A percentile compares a stretch with the other conserved stretches of the same genome.
Conservation (phyloP, 75 land plant genomes). For the Adiantum capillusveneris region DNA sequence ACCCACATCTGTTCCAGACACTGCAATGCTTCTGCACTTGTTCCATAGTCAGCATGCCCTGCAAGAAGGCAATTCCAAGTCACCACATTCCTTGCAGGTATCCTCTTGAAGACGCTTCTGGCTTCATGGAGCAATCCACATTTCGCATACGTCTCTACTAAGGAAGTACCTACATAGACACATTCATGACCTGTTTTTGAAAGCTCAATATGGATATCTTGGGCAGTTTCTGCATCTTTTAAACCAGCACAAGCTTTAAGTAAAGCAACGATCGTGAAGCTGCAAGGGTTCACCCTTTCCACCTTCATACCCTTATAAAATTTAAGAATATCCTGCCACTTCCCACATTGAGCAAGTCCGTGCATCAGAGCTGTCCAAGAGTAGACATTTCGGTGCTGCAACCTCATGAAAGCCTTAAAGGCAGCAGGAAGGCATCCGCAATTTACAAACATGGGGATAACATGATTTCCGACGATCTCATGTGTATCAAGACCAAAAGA, state of each 20-base stretch:
- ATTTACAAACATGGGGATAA: too few species aligned
- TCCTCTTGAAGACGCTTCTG: neutral
- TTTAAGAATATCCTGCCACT: too few species aligned
- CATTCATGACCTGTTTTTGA: slow-evolving; percentile 9
- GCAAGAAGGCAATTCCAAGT: slow-evolving; percentile 13
- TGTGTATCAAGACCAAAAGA: too few species aligned
- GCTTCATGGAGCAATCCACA: slow-evolving; percentile 12
- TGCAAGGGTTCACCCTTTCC: too few species aligned
- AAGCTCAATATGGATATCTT: neutral
- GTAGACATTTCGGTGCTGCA: too few species aligned
- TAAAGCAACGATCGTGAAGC: neutral
- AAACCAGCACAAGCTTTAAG: neutral
- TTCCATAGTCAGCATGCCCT: slow-evolving; percentile 15
- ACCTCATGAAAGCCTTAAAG: too few species aligned
- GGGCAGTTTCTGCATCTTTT: neutral
- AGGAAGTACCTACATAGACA: slow-evolving; percentile 17
- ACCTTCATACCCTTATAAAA: too few species aligned
- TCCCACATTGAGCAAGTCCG: too few species aligned
- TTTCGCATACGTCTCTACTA: slow-evolving; percentile 6
- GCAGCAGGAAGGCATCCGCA: too few species aligned
- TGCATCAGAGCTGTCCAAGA: too few species aligned
- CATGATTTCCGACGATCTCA: too few species aligned
- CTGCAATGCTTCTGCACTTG: slow-evolving; percentile 14
- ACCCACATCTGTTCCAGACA: slow-evolving; percentile 17
- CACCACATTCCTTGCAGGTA: slow-evolving; percentile 8